Conservation (phyloP, 345 rosid genomes). For the Salix purpurea region DNA sequence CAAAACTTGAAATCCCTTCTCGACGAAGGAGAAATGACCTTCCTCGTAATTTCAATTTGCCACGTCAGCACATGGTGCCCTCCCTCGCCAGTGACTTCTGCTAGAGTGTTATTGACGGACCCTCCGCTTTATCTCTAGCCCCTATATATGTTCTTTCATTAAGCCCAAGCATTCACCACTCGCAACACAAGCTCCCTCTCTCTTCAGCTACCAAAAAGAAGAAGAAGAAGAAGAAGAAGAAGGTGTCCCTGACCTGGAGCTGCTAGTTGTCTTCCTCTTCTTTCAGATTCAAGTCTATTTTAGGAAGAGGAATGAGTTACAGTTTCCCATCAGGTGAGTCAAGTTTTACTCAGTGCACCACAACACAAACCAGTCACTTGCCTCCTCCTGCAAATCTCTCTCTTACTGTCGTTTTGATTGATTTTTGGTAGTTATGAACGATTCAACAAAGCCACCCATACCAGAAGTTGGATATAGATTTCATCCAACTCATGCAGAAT, state of each 20-base stretch:
- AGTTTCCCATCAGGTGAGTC: conserved; percentile 2
- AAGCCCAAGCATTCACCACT: not conserved
- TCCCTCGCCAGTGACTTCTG: not conserved
- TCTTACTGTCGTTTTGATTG: not conserved
- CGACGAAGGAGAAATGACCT: not conserved
- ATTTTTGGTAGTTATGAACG: not conserved
- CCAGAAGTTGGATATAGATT: conserved; percentile 26
- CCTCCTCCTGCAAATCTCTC: not conserved
- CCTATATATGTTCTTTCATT: not conserved
- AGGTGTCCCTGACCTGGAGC: too few species aligned
- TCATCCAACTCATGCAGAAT: conserved; percentile 41
- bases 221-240: too few species aligned
- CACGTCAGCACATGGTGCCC: not conserved
- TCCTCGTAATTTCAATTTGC: not conserved
- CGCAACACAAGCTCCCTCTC: too few species aligned
- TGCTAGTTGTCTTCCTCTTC: not conserved
- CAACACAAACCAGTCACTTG: too few species aligned
- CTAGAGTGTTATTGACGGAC: not conserved
- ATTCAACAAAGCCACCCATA: too few species aligned
- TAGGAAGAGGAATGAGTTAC: conserved; percentile 24
- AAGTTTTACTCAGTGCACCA: not conserved
- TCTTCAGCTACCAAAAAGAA: too few species aligned
- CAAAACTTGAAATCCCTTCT: not conserved
- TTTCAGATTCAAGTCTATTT: not conserved
- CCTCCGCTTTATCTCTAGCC: not conserved